Evolutionary conservation across 352 stramenopile species (phyloP), one percentile per base, ranked within the genome.

Genomic region (Pythium myriotylum): DNA sequence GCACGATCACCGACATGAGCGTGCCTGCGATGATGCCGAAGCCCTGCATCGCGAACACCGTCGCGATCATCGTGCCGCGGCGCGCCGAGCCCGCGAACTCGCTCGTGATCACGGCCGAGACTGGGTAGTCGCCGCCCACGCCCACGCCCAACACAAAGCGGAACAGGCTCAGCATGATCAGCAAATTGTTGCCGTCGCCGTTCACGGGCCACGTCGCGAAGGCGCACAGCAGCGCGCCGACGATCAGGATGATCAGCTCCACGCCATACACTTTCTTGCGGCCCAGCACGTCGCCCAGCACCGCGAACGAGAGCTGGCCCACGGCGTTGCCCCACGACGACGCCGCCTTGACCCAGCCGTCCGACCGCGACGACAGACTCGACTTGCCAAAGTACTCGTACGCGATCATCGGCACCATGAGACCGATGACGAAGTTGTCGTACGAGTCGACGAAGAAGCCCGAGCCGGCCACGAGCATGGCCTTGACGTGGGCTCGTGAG

Each of bases 371-470:
- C 12, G 57, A 46, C 23, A 83, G 51, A 40, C 65, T 72, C 24
- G 67, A 72, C 48, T 72, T 76, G 61, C 49, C 58, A 43, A 76
- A 83, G 67, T 83, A 80, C 52, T 80, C 74, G 57, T 77, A 83
- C 23, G 74, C 69, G 63, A 80, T 80, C 74, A 58, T 58, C 27
- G 51, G 51, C 51, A 58, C 51, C 37, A 58, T 58, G 51, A 58
- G 51, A 2, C 51, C 71, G 59, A 83, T 83, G 39, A 80, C 72
- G 46, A 83, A 83, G 64, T 83, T 83, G 59, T 83, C 74, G 62
- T 80, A 83, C 58, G 72, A 83, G 62, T 83, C 74, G 53, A 83
- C 68, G 29, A 83, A 79, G 69, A 83, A 83, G 17, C 74, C 74
- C 33, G 74, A 83, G 41, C 72, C 72, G 35, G 69, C 74, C 19